Conservation (phyloP, 345 rosid genomes). For the Eucalyptus viminalis region DNA sequence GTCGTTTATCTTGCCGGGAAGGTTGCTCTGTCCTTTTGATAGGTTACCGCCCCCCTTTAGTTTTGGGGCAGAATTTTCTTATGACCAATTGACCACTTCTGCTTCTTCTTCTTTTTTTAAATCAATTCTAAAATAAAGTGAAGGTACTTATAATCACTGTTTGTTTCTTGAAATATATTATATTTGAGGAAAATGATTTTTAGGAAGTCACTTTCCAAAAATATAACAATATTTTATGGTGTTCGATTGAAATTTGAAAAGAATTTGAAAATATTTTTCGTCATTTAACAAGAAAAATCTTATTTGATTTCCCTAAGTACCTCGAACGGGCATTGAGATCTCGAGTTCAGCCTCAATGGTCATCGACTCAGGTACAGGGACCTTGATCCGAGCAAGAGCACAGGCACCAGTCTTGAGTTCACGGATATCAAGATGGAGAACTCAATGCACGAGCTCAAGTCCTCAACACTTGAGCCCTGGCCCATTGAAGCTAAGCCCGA, state of each 20-base stretch:
- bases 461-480: background rate
- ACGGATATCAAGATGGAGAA: accelerated
- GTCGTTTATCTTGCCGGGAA: background rate
- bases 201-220: too few species aligned
- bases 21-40: background rate
- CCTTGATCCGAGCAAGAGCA: background rate
- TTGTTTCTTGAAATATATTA: too few species aligned
- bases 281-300: accelerated
- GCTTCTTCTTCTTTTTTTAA: too few species aligned
- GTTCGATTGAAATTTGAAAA: accelerated
- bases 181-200: too few species aligned
- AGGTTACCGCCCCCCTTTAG: background rate
- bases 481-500: accelerated
- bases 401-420: accelerated
- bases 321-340: accelerated
- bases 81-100: background rate
- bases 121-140: background rate
- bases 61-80: background rate
- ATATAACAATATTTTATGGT: too few species aligned
- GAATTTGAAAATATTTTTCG: accelerated
- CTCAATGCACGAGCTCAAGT: background rate
- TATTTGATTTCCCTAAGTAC: background rate
- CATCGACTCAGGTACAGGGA: accelerated
- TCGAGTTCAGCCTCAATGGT: background rate
- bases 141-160: too few species aligned